Conservation (phyloP, 148 eudicot genomes). For the Chenopodium album region DNA sequence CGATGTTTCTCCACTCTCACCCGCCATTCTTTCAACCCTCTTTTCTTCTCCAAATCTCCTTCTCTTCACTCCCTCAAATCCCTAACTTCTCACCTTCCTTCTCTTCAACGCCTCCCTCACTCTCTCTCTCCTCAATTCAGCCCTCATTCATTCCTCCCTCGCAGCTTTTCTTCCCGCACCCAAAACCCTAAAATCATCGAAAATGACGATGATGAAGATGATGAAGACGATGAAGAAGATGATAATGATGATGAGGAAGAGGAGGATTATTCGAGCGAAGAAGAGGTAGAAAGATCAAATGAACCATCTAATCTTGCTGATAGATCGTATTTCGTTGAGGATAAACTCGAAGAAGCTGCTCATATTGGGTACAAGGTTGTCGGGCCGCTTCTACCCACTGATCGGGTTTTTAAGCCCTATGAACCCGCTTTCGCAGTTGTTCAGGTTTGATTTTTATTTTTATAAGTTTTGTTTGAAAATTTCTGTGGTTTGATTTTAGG, state of each 20-base stretch:
- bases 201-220: background rate
- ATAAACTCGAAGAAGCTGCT: constrained; percentile 59
- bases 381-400: constrained; percentile 58
- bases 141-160: constrained; percentile 11
- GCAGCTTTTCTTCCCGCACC: constrained; percentile 23
- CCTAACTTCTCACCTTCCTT: constrained; percentile 15
- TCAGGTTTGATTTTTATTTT: constrained; percentile 52
- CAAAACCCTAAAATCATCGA: constrained; percentile 16
- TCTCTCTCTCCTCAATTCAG: constrained; percentile 13
- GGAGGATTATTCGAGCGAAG: constrained; percentile 29
- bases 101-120: constrained; percentile 16
- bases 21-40: constrained; percentile 26
- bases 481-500: background rate
- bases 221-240: constrained; percentile 15
- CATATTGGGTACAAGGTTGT: constrained; percentile 80
- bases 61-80: constrained; percentile 30
- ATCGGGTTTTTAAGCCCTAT: constrained; percentile 58
- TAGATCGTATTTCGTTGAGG: constrained; percentile 47
- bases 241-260: constrained; percentile 24
- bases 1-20: constrained; percentile 28
- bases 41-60: constrained; percentile 21
- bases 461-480: background rate
- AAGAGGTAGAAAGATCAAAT: constrained; percentile 26
- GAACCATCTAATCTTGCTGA: constrained; percentile 27
- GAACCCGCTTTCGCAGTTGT: constrained; percentile 78